Base-by-base conservation (phyloP, 2,329 filamentous ascomycete species). In the Fusarium agapanthi region DNA sequence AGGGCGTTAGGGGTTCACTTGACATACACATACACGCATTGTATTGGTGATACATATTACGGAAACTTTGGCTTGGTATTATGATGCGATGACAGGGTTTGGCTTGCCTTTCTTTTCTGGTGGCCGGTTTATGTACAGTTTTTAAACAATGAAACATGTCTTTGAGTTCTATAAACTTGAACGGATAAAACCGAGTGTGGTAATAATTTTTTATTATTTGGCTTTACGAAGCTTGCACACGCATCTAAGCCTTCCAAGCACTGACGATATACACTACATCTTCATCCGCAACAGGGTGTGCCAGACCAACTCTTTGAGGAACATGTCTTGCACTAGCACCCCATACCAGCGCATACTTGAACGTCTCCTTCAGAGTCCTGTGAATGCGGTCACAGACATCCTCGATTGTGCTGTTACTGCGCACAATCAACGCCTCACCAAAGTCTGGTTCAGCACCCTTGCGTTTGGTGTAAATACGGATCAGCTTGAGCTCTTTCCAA, bases 291-390 rank as follows among this genome's bases (percentile, higher is more conserved):
- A 99, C 95, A 18, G 89, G 78, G 86, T 99, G 96, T 12, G 89
- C 86, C 78, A 99, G 82, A 3, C 96, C 97, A 41, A 98, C 95
- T 71, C 96, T 87, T 86, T 99, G 96, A 40, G 97, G 96, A 40
- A 98, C 88, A 86, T 99, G 97, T 78, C 94, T 91, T 40, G 96
- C 96, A 82, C 95, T 98, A 24, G 95, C 95, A 9, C 96, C 96
- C 97, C 97, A 99, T 0, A 99, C 96, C 74, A 98, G 84, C 7
- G 96, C 97, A 84, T 98, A 98, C 86, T 98, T 99, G 88, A 98
- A 99, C 9, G 95, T 97, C 72, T 99, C 97, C 89, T 98, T 99
- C 74, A 99, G 85, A 32, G 91, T 96, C 70, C 96, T 88, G 84
- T 99, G 96, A 75, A 99, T 93, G 77, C 94, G 91, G 82, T 99